Base-by-base conservation (phyloP, 441 rosid genomes). In the Hura crepitans region DNA sequence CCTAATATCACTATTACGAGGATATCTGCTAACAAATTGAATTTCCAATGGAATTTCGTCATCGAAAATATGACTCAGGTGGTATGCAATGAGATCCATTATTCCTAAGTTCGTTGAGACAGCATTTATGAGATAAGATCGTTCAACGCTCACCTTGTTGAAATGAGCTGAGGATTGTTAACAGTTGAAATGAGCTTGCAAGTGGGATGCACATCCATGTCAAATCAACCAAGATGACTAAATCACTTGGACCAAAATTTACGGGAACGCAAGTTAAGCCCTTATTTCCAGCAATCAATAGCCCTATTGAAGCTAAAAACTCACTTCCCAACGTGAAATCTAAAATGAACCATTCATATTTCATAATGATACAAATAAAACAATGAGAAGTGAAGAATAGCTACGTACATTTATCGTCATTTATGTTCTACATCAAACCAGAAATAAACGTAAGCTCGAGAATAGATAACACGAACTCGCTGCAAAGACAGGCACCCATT, bases 391-490 rank as follows among this genome's bases (percentile, higher is more conserved):
- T 31, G 47, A 42, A 39, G 10, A 42, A 45, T 18, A 8, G 12
- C 28, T 25, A n/a, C 28, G 4, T 39, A 25, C 58, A 67, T 50
- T 55, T 8, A 31, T 51, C 53, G 72, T 69, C 72, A 79, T 43
- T 73, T 79, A 50, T 77, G 72, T 63, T 82, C 96, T 53, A 90
- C 86, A 72, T 90, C 95, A 62, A 92, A 95, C 97, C 97, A 94
- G 87, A 94, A 94, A 75, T 92, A 89, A 51, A 86, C 86, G 51
- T 74, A 76, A 55, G 91, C 75, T 66, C 83, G 88, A 60, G 94
- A 85, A 68, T 85, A 92, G 71, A 94, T 89, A 47, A 90, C 98
- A 42, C 97, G 82, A 66, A 94, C 98, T 66, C 85, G 92, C 80
- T 94, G 97, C 84, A 94, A 78, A 27, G 82, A 83, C 65, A 92